Evolutionary conservation across 257 asterid species (phyloP), one percentile per base, ranked within the genome.

Genomic region (Coffea canephora): DNA sequence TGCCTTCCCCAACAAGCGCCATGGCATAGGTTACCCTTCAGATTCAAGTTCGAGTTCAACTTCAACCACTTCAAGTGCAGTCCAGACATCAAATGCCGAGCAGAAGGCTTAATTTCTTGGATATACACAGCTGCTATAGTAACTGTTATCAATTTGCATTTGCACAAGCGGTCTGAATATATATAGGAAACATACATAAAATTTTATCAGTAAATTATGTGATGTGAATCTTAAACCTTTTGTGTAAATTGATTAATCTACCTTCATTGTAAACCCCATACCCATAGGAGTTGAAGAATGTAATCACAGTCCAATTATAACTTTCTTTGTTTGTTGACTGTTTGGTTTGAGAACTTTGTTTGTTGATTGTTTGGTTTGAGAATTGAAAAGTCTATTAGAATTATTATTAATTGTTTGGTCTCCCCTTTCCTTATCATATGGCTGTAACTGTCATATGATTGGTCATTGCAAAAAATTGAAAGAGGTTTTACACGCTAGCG

Each of bases 11-110:
- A 85, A 87, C 71, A 89, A 74, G 19, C 92, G 97, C 12, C 97
- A 91, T 73, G 97, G 97, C 2, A 87, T 94, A 34, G 97, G 97
- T 64, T 94, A 93, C 84, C 91, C 96, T 78, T 62, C 82, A 0
- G 74, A 73, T 46, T 48, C 55, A 12, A 4, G 39, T 31, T 62
- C 79, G 0, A 27, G 27, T 16, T 65, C 70, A 1, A 65, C 21
- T 27, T 27, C 70, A 13, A 65, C 21, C 5, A 27, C 18, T n/a
- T 64, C 69, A 25, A 64, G 70, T 4, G 12, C 21, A 65, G 14
- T 27, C 43, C 70, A 65, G 43, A 21, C 21, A 27, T 65, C 70
- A 65, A 27, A 27, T 65, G 70, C 18, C 6, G 8, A 3, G 21
- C 70, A 27, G 19, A 65, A 11, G 31, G 70, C 43, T 65, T 65